Conservation (phyloP, 306 rosid genomes). For the Cucumis hystrix region DNA sequence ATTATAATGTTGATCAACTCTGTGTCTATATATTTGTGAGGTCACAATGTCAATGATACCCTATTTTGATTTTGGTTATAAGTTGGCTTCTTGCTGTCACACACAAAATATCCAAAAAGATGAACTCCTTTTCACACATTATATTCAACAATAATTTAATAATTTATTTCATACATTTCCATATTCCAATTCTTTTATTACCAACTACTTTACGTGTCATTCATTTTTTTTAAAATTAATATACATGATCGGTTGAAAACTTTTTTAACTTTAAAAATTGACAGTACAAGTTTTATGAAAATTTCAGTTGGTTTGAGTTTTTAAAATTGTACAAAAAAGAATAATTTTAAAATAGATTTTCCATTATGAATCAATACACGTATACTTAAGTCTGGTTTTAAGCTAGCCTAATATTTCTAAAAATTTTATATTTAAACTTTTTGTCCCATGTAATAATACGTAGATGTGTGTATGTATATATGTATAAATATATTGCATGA, state of each 20-base stretch:
- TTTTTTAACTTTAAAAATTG: no score
- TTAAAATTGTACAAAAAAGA: not conserved
- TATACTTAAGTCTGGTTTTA: no score
- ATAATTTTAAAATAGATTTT: no score
- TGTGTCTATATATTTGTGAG: not conserved
- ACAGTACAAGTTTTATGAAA: no score
- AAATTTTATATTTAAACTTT: no score
- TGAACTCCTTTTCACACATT: not conserved
- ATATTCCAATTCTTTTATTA: not conserved
- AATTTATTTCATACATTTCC: not conserved
- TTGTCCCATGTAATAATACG: no score
- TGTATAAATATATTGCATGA: no score
- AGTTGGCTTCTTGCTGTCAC: not conserved
- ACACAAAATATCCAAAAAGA: slow-evolving; percentile 1
- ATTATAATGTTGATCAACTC: not conserved
- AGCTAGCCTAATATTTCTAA: no score
- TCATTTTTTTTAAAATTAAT: no score
- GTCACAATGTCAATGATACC: not conserved
- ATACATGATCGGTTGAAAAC: no score
- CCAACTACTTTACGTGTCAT: not conserved
- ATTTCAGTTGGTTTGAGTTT: not conserved
- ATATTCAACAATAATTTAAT: not conserved
- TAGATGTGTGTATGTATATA: no score
- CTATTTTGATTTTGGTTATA: not conserved
- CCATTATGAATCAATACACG: no score